These are phyloP conservation scores for Pythium coloratum DNA, from an alignment of 352 stramenopile species.

Conservation along the genomic window DNA sequence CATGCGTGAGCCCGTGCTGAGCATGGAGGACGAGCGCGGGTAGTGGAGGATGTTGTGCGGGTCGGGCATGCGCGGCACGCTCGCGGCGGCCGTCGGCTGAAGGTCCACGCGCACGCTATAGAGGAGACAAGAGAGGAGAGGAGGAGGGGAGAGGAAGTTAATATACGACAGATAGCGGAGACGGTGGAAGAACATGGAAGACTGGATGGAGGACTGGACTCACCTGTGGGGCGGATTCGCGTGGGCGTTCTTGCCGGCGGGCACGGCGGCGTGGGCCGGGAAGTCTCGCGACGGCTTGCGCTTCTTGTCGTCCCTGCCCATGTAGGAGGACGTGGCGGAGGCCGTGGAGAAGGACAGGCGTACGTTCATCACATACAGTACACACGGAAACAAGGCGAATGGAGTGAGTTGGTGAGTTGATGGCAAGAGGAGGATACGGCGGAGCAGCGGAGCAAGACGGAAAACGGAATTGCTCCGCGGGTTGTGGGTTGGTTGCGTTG, in stretches of 20 bases:
- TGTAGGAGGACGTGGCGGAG: conserved; percentile 12
- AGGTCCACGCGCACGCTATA: conserved; percentile 50
- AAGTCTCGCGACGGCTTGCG: conserved; percentile 82
- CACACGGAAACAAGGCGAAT: conserved; percentile 5
- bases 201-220: conserved; percentile 14
- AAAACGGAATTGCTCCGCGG: not conserved
- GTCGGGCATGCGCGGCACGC: conserved; percentile 73
- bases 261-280: conserved; percentile 67
- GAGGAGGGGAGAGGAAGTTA: not conserved
- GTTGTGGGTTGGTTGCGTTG: not conserved
- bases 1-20: conserved; percentile 34
- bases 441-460: not conserved
- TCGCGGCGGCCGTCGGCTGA: conserved; percentile 37
- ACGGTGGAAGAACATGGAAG: not conserved
- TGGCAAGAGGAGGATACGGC: not conserved
- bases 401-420: conserved; percentile 3
- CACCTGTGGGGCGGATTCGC: conserved; percentile 18
- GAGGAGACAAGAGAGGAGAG: not conserved
- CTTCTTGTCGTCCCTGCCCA: conserved; percentile 75
- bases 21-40: conserved; percentile 31
- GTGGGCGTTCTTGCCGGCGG: conserved; percentile 47
- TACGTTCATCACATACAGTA: conserved; percentile 18
- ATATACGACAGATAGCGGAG: not conserved
- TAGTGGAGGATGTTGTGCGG: conserved; percentile 78
- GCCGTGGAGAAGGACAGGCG: conserved; percentile 20